Percentiles rank a stretch among this genome's conserved stretches.
Evolutionary conservation across 1,139 yeast species (phyloP).

Genomic region (Sporopachydermia cereana): DNA sequence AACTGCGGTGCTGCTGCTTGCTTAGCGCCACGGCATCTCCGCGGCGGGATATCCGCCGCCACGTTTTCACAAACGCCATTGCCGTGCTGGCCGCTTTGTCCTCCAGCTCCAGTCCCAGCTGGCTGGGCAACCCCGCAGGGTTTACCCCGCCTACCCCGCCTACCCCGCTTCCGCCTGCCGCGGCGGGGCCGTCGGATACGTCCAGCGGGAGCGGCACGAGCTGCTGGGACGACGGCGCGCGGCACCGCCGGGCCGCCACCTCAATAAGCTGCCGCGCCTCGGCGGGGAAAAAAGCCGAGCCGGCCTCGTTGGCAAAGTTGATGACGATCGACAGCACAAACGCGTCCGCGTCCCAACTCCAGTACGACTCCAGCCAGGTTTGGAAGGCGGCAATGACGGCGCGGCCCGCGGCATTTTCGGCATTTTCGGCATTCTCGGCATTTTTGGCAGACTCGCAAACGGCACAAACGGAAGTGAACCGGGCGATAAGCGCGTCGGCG

Average conservation of each 20-base stretch:
- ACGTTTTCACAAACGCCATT: constrained; percentile 18
- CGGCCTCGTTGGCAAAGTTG: constrained; percentile 68
- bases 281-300: constrained; percentile 43
- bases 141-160: constrained; percentile 3
- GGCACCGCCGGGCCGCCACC: constrained; percentile 34
- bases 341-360: constrained; percentile 58
- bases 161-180: constrained; percentile 18
- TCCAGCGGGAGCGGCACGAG: constrained; percentile 12
- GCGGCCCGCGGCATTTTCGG: constrained; percentile 43
- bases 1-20: not conserved
- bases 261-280: constrained; percentile 54
- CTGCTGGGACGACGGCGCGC: constrained; percentile 11
- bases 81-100: not conserved
- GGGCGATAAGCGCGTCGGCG: constrained; percentile 51
- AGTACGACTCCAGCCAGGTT: constrained; percentile 81
- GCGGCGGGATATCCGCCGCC: constrained; percentile 28
- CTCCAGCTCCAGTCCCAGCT: not conserved
- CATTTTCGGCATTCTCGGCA: constrained; percentile 20
- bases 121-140: no score
- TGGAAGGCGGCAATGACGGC: constrained; percentile 58
- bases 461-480: constrained; percentile 51
- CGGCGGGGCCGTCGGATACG: constrained; percentile 11
- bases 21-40: constrained; percentile 17
- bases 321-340: constrained; percentile 53
- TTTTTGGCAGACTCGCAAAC: constrained; percentile 28